Conservation (phyloP, 2,329 filamentous ascomycete genomes). For the Sclerotinia minor region DNA sequence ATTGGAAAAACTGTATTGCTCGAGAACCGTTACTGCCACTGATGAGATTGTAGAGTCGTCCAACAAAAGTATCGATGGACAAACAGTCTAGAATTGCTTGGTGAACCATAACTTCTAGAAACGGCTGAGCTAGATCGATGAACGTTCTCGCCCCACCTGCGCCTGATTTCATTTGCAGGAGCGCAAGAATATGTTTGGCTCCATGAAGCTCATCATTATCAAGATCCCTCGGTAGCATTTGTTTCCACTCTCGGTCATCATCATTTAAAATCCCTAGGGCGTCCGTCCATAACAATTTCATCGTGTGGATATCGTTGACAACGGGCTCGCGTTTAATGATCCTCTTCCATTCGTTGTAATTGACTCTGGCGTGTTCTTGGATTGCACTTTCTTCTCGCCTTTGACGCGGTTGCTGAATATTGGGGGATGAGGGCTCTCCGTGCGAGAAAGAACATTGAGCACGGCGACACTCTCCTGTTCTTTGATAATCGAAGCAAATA, state of each 20-base stretch:
- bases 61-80: conserved; percentile 19
- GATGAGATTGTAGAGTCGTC: conserved; percentile 16
- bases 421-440: too few relatives aligned
- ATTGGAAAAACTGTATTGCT: conserved; percentile 19
- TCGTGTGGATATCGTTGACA: conserved; percentile 26
- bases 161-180: conserved; percentile 14
- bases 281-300: conserved; percentile 26
- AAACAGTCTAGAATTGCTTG: conserved; percentile 21
- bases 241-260: conserved; percentile 28
- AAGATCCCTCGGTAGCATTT: conserved; percentile 29
- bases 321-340: conserved; percentile 27
- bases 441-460: too few relatives aligned
- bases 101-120: conserved; percentile 15
- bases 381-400: conserved; percentile 27
- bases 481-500: too few relatives aligned
- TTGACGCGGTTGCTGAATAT: background rate
- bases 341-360: conserved; percentile 30
- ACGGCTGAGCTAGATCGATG: conserved; percentile 11
- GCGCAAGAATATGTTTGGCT: conserved; percentile 1
- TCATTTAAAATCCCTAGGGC: conserved; percentile 29
- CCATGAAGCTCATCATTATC: conserved; percentile 22
- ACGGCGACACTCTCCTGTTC: too few relatives aligned
- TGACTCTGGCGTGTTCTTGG: conserved; percentile 21
- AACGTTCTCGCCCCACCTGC: background rate
- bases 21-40: conserved; percentile 22